These are phyloP conservation scores for Aspergillus conjunctus DNA, from an alignment of 495 filamentous ascomycete species.

Conservation along the genomic window DNA sequence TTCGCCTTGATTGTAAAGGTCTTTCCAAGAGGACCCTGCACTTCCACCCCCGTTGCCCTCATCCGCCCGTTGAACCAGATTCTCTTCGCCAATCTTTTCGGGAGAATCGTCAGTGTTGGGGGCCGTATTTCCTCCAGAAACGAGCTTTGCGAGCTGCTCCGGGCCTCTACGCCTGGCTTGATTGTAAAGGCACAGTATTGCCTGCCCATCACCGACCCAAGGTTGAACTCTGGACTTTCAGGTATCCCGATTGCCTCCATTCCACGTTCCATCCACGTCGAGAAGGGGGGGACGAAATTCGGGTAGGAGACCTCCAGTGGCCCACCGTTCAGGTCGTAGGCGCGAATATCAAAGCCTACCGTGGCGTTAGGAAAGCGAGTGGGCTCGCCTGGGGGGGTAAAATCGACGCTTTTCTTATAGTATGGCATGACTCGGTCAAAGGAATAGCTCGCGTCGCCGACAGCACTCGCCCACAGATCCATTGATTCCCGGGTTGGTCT, in stretches of 20 bases:
- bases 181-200: slow-evolving; percentile 45
- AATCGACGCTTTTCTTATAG: slow-evolving; percentile 54
- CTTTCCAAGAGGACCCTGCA: slow-evolving; percentile 9
- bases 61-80: slow-evolving; percentile 29
- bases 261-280: slow-evolving; percentile 38
- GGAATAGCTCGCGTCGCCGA: slow-evolving; percentile 57
- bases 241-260: slow-evolving; percentile 47
- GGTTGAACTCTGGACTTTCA: slow-evolving; percentile 40
- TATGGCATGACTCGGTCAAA: slow-evolving; percentile 56
- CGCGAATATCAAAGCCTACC: slow-evolving; percentile 40
- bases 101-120: slow-evolving; percentile 22
- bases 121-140: slow-evolving; percentile 31
- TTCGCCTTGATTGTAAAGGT: slow-evolving; percentile 37
- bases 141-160: slow-evolving; percentile 41
- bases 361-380: slow-evolving; percentile 45
- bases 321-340: slow-evolving; percentile 33
- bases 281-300: slow-evolving; percentile 50
- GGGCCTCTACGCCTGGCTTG: slow-evolving; percentile 29
- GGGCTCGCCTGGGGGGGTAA: slow-evolving; percentile 50
- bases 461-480: slow-evolving; percentile 57
- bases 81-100: slow-evolving; percentile 28
- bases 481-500: slow-evolving; percentile 35
- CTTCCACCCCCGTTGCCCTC: slow-evolving; percentile 29
- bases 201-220: slow-evolving; percentile 41
- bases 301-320: slow-evolving; percentile 56